Evolutionary conservation across 805 yeast species (phyloP).

Genomic region (Starmerella davenportii): DNA sequence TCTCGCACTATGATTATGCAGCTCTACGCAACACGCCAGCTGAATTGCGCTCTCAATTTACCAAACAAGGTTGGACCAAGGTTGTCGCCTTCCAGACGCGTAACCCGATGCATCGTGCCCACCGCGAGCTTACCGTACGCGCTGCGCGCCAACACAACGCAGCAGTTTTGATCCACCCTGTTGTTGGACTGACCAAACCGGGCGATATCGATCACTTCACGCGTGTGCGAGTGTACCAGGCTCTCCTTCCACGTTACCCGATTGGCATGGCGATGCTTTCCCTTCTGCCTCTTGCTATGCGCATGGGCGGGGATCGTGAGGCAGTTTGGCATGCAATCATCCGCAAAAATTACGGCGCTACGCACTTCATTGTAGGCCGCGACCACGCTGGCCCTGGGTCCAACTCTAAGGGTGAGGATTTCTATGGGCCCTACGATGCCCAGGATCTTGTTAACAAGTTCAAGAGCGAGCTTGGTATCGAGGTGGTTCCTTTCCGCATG

Average conservation of each 20-base stretch:
- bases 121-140: constrained; percentile 84
- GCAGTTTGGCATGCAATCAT: constrained; percentile 97
- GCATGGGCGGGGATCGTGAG: constrained; percentile 98
- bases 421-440: constrained; percentile 94
- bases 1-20: constrained; percentile 79
- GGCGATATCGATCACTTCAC: constrained; percentile 97
- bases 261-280: constrained; percentile 83
- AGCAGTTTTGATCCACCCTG: constrained; percentile 83
- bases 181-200: constrained; percentile 90
- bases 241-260: constrained; percentile 81
- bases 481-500: constrained; percentile 92
- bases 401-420: constrained; percentile 75
- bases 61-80: constrained; percentile 62
- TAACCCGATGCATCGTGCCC: constrained; percentile 98
- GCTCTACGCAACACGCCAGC: constrained; percentile 79
- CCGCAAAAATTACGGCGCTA: constrained; percentile 90
- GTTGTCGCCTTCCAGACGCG: constrained; percentile 96
- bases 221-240: constrained; percentile 86
- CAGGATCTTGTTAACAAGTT: constrained; percentile 68
- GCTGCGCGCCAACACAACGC: constrained; percentile 90
- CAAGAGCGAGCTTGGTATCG: constrained; percentile 63
- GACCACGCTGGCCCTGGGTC: constrained; percentile 96
- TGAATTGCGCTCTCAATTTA: constrained; percentile 72
- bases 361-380: constrained; percentile 94
- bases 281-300: constrained; percentile 84